Evolutionary conservation across 1,284 basidiomycete species (phyloP).

Genomic region (Cutaneotrichosporon spelunceum): DNA sequence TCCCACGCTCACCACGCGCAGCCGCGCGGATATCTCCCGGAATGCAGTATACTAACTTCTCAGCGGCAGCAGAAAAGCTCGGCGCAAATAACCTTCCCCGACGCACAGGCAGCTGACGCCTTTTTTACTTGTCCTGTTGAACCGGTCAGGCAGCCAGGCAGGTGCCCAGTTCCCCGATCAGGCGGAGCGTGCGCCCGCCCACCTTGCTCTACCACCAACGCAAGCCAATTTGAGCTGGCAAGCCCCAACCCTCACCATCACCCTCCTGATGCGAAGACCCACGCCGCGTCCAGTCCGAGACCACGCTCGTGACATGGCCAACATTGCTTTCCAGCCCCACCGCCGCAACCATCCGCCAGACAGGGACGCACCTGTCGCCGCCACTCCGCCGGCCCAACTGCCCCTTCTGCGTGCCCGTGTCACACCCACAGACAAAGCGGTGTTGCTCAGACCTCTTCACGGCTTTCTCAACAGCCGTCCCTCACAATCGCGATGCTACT

Average conservation of each 20-base stretch:
- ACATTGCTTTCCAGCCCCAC: background rate
- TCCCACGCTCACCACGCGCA: too few relatives aligned
- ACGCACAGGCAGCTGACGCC: too few relatives aligned
- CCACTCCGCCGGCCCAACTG: too few relatives aligned
- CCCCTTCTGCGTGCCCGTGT: background rate
- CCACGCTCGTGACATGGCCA: background rate
- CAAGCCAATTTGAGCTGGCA: background rate
- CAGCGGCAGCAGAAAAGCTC: too few relatives aligned
- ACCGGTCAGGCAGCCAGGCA: too few relatives aligned
- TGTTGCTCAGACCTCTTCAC: background rate
- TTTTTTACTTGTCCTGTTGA: too few relatives aligned
- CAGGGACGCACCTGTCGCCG: background rate
- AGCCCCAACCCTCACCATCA: background rate
- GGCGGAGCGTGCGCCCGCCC: background rate
- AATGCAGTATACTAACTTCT: too few relatives aligned
- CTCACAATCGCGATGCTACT: background rate
- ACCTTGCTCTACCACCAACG: background rate
- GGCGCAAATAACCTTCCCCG: too few relatives aligned
- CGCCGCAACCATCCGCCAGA: background rate
- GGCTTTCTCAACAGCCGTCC: background rate
- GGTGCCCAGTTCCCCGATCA: background rate
- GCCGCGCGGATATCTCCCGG: too few relatives aligned
- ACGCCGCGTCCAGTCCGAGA: background rate
- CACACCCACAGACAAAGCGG: conserved; percentile 1
- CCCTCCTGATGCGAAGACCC: background rate